Evolutionary conservation across 352 stramenopile genomes (phyloP).

Genomic region (Vaucheria bursata): DNA sequence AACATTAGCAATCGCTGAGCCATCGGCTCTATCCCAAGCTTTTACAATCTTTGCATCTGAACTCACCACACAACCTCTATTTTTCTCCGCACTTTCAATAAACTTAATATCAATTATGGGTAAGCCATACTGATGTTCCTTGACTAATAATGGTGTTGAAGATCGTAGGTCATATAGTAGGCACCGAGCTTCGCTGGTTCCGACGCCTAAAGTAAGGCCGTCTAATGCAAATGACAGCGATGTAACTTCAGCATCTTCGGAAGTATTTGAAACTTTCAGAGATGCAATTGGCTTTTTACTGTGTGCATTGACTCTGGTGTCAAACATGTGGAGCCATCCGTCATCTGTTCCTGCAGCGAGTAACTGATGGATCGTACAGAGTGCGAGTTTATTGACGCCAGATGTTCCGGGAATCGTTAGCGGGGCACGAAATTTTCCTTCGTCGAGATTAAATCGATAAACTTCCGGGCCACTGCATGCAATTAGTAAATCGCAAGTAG

Average conservation of each 20-base stretch:
- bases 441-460: constrained; percentile 95
- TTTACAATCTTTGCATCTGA: constrained; percentile 95
- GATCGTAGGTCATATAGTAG: constrained; percentile 92
- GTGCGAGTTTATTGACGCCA: constrained; percentile 72
- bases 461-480: constrained; percentile 71
- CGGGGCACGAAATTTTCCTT: constrained; percentile 84
- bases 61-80: constrained; percentile 76
- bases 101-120: constrained; percentile 80
- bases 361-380: constrained; percentile 79
- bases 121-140: constrained; percentile 94
- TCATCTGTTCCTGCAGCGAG: constrained; percentile 61
- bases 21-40: constrained; percentile 81
- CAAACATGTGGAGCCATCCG: constrained; percentile 44
- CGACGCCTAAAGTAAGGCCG: constrained; percentile 83
- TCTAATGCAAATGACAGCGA: constrained; percentile 83
- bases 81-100: constrained; percentile 48
- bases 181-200: constrained; percentile 82
- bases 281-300: neutral
- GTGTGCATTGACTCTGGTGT: constrained; percentile 16
- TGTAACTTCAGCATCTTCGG: constrained; percentile 65
- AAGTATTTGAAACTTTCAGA: neutral
- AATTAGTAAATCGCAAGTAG: constrained; percentile 90
- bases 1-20: constrained; percentile 87
- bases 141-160: constrained; percentile 79
- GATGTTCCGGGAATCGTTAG: constrained; percentile 56